Evolutionary conservation across 805 yeast genomes (phyloP).

Genomic region (Candida tibetensis): DNA sequence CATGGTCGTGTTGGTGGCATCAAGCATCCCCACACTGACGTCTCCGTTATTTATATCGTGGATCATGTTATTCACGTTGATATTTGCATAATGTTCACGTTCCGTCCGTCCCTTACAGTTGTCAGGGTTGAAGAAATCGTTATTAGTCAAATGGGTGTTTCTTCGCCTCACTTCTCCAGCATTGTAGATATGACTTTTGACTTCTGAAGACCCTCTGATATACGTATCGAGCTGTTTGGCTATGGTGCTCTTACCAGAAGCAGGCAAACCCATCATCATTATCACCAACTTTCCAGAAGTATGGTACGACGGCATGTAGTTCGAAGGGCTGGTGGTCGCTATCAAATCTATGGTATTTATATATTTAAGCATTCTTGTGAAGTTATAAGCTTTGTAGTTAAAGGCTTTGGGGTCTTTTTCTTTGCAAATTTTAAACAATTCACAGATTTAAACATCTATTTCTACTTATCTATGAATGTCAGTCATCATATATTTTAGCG

Average conservation of each 20-base stretch:
- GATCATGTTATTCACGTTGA: conserved; percentile 30
- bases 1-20: conserved; percentile 42
- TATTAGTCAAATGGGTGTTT: conserved; percentile 23
- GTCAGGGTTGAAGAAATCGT: conserved; percentile 39
- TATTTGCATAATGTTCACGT: conserved; percentile 36
- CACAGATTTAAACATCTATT: no score
- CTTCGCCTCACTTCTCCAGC: conserved; percentile 53
- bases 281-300: conserved; percentile 20
- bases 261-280: conserved; percentile 41
- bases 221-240: conserved; percentile 30
- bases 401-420: no score
- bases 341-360: background rate
- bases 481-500: no score
- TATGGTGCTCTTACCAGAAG: conserved; percentile 40
- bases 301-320: conserved; percentile 5
- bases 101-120: conserved; percentile 28
- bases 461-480: no score
- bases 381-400: no score
- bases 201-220: conserved; percentile 25
- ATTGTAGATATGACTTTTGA: conserved; percentile 36
- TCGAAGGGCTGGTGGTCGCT: background rate
- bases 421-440: no score
- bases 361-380: background rate
- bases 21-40: conserved; percentile 38
- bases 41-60: conserved; percentile 24